Percentiles rank a stretch among this genome's conserved stretches.
Conservation (phyloP, 768 basidiomycete species). For the Rhodotorula toruloides region DNA sequence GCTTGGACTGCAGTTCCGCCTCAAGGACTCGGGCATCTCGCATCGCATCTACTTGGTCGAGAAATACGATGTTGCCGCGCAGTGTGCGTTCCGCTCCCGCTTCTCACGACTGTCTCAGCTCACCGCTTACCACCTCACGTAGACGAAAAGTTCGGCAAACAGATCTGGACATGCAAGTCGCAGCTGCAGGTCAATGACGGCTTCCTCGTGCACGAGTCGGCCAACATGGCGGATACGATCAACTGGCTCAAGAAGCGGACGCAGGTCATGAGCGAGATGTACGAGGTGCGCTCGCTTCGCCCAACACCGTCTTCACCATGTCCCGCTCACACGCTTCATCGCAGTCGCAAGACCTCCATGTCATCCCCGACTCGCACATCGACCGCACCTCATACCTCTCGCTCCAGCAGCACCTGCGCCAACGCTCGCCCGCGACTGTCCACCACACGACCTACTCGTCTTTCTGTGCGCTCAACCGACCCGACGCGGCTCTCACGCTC, state of each 20-base stretch:
- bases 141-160: conserved; percentile 40
- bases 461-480: conserved; percentile 46
- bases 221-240: conserved; percentile 46
- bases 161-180: conserved; percentile 48
- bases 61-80: conserved; percentile 40
- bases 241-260: conserved; percentile 47
- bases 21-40: conserved; percentile 47
- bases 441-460: conserved; percentile 45
- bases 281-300: conserved; percentile 27
- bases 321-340: background rate
- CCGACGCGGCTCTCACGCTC: conserved; percentile 44
- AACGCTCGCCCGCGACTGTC: background rate
- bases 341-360: conserved; percentile 38
- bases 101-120: background rate
- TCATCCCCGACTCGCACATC: conserved; percentile 46
- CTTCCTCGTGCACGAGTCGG: conserved; percentile 49
- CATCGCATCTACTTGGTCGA: conserved; percentile 50
- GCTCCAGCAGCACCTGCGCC: conserved; percentile 44
- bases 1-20: conserved; percentile 43
- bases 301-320: background rate
- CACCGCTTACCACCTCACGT: conserved; percentile 6
- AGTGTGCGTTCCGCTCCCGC: conserved; percentile 12
- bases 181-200: conserved; percentile 49
- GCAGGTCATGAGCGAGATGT: conserved; percentile 43
- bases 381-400: conserved; percentile 44